Base-by-base conservation (phyloP, 345 rosid species). In the Pseudoturritis turrita region DNA sequence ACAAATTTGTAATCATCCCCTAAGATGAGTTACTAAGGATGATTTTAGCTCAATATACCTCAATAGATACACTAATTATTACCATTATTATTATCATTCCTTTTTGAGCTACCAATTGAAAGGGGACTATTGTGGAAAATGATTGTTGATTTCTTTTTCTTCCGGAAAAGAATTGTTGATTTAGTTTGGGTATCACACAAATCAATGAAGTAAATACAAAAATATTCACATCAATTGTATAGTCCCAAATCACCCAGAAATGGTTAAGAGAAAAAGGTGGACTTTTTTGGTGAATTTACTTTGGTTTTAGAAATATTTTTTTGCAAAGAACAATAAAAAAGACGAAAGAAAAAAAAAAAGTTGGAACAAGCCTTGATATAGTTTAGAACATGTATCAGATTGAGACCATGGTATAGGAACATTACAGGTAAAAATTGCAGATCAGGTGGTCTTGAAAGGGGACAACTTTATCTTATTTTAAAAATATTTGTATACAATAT, bases 381-480 rank as follows among this genome's bases (percentile, higher is more conserved):
- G 39, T 65, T 11, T 68, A 31, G 21, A 43, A 23, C 41, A 68
- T 58, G 50, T 35, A 60, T 58, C 37, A 74, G 62, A 75, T 75
- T 68, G 49, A 43, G 7, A 51, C 57, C 58, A 37, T 36, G 35
- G 35, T 36, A 45, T 4, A 64, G 68, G 62, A 65, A 71, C 76
- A 77, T 70, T 31, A 77, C 76, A 77, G 76, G 67, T 64, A 40
- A 70, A 66, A 57, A 26, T 25, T 63, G 62, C 72, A 76, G 76
- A 64, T 57, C 72, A 77, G 67, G 76, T 47, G 72, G 72, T 70
- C 62, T 64, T 77, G n/a, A 57, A 58, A 58, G 80, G 76, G 56
- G 72, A 77, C 80, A 77, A 64, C 76, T 64, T 49, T 64, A 64
- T 44, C 22, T 33, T 68, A 33, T 43, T 52, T 36, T 7, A 44